Evolutionary conservation across 169 alveolate species (phyloP).

Genomic region (Eimeria nieschulzi): DNA sequence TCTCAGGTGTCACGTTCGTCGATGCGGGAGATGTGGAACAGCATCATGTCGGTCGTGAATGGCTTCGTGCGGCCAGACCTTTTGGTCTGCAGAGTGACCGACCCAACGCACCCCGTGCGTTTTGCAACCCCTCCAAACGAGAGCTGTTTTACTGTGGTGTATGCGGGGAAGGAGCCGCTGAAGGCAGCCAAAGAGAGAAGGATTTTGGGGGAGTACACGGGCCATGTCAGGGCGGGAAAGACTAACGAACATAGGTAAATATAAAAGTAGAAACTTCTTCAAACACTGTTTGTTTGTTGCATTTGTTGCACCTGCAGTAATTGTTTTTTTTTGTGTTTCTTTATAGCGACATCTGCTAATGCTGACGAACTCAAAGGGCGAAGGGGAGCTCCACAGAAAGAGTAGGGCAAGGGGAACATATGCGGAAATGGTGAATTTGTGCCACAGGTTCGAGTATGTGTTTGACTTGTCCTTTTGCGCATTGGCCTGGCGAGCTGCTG

Average conservation of each 20-base stretch:
- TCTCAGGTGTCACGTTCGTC: conserved; percentile 70
- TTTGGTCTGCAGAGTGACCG: conserved; percentile 84
- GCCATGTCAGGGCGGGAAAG: conserved; percentile 84
- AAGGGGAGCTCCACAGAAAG: too few relatives aligned
- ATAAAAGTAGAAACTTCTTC: too few relatives aligned
- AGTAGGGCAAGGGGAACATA: too few relatives aligned
- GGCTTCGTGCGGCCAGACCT: conserved; percentile 79
- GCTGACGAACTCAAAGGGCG: too few relatives aligned
- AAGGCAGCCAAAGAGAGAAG: conserved; percentile 69
- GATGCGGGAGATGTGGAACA: conserved; percentile 81
- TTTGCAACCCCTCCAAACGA: conserved; percentile 88
- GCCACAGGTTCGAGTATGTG: conserved; percentile 85
- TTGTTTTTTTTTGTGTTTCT: too few relatives aligned
- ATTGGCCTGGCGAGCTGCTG: conserved; percentile 86
- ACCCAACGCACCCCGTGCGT: conserved; percentile 88
- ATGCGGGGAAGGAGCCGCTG: conserved; percentile 85
- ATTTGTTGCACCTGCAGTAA: too few relatives aligned
- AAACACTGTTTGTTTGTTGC: too few relatives aligned
- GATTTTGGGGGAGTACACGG: conserved; percentile 90
- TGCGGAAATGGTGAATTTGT: too few relatives aligned
- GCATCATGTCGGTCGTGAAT: conserved; percentile 64
- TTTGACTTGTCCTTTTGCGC: conserved; percentile 87
- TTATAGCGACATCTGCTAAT: too few relatives aligned
- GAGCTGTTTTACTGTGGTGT: conserved; percentile 88
- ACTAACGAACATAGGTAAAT: conserved; percentile 53